Percentiles rank a stretch among this genome's conserved stretches.
Evolutionary conservation across 2,329 filamentous ascomycete genomes (phyloP).

Genomic region (Stylonectria norvegica): DNA sequence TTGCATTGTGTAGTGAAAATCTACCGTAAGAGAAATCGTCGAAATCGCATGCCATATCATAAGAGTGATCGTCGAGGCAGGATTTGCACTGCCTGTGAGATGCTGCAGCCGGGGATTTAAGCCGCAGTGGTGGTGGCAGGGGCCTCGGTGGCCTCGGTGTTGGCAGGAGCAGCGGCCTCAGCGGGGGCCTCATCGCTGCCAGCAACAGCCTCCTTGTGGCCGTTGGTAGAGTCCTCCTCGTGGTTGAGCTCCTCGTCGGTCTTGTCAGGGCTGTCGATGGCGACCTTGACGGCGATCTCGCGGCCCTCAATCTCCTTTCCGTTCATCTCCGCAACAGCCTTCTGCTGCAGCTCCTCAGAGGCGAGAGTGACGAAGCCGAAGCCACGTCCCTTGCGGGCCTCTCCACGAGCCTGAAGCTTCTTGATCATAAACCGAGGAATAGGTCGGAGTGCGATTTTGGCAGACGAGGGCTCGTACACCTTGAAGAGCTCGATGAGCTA

Average conservation of each 20-base stretch:
- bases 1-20: conserved; percentile 32
- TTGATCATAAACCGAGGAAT: conserved; percentile 99
- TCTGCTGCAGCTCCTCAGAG: conserved; percentile 93
- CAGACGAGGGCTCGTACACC: conserved; percentile 85
- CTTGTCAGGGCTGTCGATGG: conserved; percentile 99
- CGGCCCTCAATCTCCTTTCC: conserved; percentile 98
- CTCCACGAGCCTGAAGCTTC: conserved; percentile 97
- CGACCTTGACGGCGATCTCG: conserved; percentile 99
- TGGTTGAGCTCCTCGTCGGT: conserved; percentile 75
- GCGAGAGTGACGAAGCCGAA: conserved; percentile 97
- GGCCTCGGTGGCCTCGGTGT: conserved; percentile 29
- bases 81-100: conserved; percentile 26
- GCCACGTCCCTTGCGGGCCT: conserved; percentile 97
- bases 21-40: conserved; percentile 39
- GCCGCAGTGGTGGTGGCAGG: conserved; percentile 28
- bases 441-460: conserved; percentile 97
- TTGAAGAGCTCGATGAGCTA: conserved; percentile 97
- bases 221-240: conserved; percentile 43
- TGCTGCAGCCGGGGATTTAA: conserved; percentile 28
- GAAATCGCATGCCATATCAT: conserved; percentile 40
- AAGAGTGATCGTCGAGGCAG: conserved; percentile 33
- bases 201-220: conserved; percentile 36
- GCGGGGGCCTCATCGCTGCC: conserved; percentile 28
- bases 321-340: conserved; percentile 98
- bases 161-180: conserved; percentile 15